Percentiles rank a stretch among this genome's conserved stretches.
These are phyloP conservation scores for Paratinospora sagittata DNA, from an alignment of 164 flowering plant genomes.

Conservation along the genomic window DNA sequence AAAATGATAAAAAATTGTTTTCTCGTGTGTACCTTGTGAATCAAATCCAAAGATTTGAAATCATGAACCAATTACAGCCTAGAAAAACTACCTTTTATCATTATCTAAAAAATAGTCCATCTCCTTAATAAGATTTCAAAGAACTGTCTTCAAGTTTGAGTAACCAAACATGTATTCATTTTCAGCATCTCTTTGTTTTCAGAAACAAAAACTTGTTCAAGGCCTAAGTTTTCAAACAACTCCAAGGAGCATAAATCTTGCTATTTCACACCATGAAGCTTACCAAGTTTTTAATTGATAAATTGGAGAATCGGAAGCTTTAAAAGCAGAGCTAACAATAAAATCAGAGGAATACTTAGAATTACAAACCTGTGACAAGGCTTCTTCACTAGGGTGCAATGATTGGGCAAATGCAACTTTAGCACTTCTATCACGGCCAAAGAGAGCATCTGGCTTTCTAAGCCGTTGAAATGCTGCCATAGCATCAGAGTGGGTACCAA, in stretches of 20 bases:
- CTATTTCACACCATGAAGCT: not conserved
- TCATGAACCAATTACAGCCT: too few species aligned
- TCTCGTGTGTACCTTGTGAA: too few species aligned
- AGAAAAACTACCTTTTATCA: too few species aligned
- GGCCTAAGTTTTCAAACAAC: too few species aligned
- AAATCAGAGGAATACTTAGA: not conserved
- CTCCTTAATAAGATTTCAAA: too few species aligned
- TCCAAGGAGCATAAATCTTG: not conserved
- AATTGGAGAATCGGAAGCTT: not conserved
- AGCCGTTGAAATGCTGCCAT: constrained; percentile 35
- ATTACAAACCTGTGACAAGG: constrained; percentile 32
- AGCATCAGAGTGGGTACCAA: constrained; percentile 32
- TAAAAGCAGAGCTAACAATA: not conserved
- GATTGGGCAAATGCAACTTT: constrained; percentile 33
- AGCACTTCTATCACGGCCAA: constrained; percentile 40
- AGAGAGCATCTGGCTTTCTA: constrained; percentile 38
- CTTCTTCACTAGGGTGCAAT: constrained; percentile 34
- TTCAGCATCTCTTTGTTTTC: too few species aligned
- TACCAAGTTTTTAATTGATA: not conserved
- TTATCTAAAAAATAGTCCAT: too few species aligned
- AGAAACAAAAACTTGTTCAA: too few species aligned
- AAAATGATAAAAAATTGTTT: too few species aligned
- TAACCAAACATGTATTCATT: too few species aligned
- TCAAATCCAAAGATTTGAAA: too few species aligned
- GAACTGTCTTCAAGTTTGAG: too few species aligned